Base-by-base conservation (phyloP, 1,139 yeast species). In the Candida pseudoviswanathii region DNA sequence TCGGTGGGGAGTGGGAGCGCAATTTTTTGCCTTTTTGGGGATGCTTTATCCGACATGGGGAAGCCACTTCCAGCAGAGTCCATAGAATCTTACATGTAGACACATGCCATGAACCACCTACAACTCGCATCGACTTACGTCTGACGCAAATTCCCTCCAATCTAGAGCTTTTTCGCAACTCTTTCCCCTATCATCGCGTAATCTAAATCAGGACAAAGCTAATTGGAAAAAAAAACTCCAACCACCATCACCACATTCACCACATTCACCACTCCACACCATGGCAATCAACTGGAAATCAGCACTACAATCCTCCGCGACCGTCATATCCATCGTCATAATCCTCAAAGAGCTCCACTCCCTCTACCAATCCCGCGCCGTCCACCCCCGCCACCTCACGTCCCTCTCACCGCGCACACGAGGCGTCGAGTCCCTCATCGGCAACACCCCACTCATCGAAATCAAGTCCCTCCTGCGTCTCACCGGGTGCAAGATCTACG, bases 371-470 rank as follows among this genome's bases (percentile, higher is more conserved):
- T 45, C 37, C 8, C 30, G 30, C 38, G 7, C 25, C 26, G 22
- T 29, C 45, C 9, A 21, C 51, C n/a, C 10, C n/a, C n/a, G 44
- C 11, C 55, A 37, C n/a, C 41, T 63, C 21, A 60, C 68, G 0
- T 51, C 55, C 9, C 53, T 66, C 25, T 65, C 72, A 3, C 77
- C 77, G 5, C 55, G 58, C 29, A 57, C 78, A 0, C 58, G 71
- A 48, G 81, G 81, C 1, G 66, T 75, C 7, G 77, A 71, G 48
- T 73, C 78, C 22, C 77, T 91, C 27, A 90, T 94, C 32, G 99
- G 99, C 0, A 84, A 91, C 66, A 94, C 99, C 0, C 96, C 96
- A 0, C 65, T 94, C 66, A 83, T 94, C n/a, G 81, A 81, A 56
- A 78, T 94, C 50, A 79, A 81, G 55, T 86, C 96, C 0, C 74